A percentile compares a stretch with the other conserved stretches of the same genome.
phyloP scores from a whole-genome alignment of 2,329 filamentous ascomycete genomes.

The Xylaria sp. region DNA sequence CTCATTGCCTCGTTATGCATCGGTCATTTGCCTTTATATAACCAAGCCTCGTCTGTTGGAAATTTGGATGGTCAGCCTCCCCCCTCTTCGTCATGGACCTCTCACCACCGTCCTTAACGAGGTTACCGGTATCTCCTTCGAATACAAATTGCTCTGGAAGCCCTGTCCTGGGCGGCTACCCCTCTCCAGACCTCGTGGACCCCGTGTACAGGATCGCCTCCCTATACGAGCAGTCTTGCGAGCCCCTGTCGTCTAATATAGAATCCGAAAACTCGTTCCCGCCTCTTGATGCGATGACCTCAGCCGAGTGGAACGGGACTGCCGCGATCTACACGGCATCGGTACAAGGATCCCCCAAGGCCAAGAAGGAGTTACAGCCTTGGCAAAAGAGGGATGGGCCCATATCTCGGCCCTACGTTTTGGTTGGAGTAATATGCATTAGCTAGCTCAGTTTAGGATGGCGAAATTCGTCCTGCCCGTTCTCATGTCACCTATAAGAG shows the following conservation, averaged over 20 bases:
- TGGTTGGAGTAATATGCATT: no score
- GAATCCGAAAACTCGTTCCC: slow-evolving; percentile 41
- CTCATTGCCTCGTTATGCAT: slow-evolving; percentile 17
- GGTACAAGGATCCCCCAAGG: no score
- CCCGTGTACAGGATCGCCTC: slow-evolving; percentile 49
- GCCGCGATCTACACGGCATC: no score
- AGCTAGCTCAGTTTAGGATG: no score
- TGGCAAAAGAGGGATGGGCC: no score
- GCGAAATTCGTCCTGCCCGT: no score
- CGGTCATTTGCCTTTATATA: slow-evolving; percentile 17
- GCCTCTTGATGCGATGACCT: no score
- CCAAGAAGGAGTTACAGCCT: no score
- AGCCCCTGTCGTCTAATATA: slow-evolving; percentile 40
- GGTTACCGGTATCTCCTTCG: slow-evolving; percentile 47
- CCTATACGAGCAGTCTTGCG: slow-evolving; percentile 46
- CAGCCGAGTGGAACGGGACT: slow-evolving; percentile 48
- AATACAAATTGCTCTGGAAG: slow-evolving; percentile 49
- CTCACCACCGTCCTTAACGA: slow-evolving; percentile 51
- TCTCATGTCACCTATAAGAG: no score
- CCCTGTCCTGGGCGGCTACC: slow-evolving; percentile 46
- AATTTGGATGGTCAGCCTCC: slow-evolving; percentile 22
- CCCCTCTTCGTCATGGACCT: slow-evolving; percentile 52
- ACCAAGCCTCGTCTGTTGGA: slow-evolving; percentile 24
- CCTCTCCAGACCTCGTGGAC: slow-evolving; percentile 47
- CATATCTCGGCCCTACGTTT: no score